These are phyloP conservation scores for Pistacia vera DNA, from an alignment of 345 rosid genomes.

Conservation along the genomic window DNA sequence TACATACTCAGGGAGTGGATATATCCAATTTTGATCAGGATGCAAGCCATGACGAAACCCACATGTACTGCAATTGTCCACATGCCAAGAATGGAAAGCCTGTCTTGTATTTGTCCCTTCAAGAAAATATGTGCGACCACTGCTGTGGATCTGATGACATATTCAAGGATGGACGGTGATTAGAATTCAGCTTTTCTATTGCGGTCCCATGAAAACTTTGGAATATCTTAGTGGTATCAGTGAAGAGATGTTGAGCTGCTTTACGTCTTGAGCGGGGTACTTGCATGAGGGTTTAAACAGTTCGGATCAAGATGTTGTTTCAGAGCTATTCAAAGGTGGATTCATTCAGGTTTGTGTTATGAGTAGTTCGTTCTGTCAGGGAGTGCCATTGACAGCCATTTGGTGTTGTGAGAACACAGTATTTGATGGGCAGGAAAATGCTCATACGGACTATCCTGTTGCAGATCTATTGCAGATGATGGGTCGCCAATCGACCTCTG, in stretches of 20 bases:
- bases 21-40: constrained; percentile 89
- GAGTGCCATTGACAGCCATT: constrained; percentile 76
- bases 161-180: constrained; percentile 61
- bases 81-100: constrained; percentile 84
- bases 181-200: constrained; percentile 60
- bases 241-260: too few relatives aligned
- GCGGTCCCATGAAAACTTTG: constrained; percentile 1
- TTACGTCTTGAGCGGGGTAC: constrained; percentile 41
- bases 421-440: constrained; percentile 88
- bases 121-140: constrained; percentile 81
- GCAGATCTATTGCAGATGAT: constrained; percentile 93
- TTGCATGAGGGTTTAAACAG: constrained; percentile 88
- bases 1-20: constrained; percentile 91
- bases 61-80: constrained; percentile 82
- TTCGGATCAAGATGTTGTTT: constrained; percentile 81
- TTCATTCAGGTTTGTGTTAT: constrained; percentile 93
- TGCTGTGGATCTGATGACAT: constrained; percentile 90
- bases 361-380: constrained; percentile 94
- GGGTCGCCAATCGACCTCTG: constrained; percentile 96
- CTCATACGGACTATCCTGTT: constrained; percentile 83
- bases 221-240: too few relatives aligned
- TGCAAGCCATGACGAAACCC: constrained; percentile 96
- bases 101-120: constrained; percentile 91
- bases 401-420: constrained; percentile 97
- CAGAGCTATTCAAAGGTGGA: constrained; percentile 75